Percentiles rank a stretch among this genome's conserved stretches.
Conservation (phyloP, 2,329 filamentous ascomycete species). For the Diaporthe batatas region DNA sequence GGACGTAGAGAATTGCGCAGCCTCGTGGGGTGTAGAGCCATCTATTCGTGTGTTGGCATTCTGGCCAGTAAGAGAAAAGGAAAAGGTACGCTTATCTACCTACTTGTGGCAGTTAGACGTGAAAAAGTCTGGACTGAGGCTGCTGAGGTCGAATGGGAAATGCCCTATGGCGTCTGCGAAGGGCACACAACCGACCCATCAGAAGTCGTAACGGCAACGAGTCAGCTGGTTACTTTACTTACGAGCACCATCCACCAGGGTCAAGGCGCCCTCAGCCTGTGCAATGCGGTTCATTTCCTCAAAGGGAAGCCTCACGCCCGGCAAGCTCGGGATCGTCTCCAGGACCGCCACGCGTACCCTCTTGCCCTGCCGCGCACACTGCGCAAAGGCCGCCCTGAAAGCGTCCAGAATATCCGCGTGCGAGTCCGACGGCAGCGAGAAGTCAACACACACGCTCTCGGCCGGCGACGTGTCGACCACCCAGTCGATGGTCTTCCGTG, state of each 20-base stretch:
- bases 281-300: slow-evolving; percentile 75
- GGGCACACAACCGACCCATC: too few species aligned
- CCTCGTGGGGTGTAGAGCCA: slow-evolving; percentile 84
- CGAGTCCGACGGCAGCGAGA: slow-evolving; percentile 74
- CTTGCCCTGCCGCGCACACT: slow-evolving; percentile 69
- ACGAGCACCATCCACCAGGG: slow-evolving; percentile 74
- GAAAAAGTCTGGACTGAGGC: slow-evolving; percentile 85
- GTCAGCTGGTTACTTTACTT: too few species aligned
- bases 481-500: slow-evolving; percentile 72
- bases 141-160: slow-evolving; percentile 75
- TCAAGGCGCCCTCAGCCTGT: slow-evolving; percentile 75
- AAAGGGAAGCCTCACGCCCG: slow-evolving; percentile 84
- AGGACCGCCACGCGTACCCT: slow-evolving; percentile 81
- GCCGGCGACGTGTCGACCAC: slow-evolving; percentile 73
- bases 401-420: slow-evolving; percentile 74
- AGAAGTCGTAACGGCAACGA: too few species aligned
- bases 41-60: too few species aligned
- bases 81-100: too few species aligned
- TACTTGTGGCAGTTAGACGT: slow-evolving; percentile 89
- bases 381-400: slow-evolving; percentile 67
- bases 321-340: slow-evolving; percentile 83
- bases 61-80: too few species aligned
- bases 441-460: slow-evolving; percentile 64
- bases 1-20: slow-evolving; percentile 85
- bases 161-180: slow-evolving; percentile 86